Evolutionary conservation across 2,329 filamentous ascomycete genomes (phyloP), one percentile per base, ranked within the genome.

Genomic region (Lachnellula subtilissima): DNA sequence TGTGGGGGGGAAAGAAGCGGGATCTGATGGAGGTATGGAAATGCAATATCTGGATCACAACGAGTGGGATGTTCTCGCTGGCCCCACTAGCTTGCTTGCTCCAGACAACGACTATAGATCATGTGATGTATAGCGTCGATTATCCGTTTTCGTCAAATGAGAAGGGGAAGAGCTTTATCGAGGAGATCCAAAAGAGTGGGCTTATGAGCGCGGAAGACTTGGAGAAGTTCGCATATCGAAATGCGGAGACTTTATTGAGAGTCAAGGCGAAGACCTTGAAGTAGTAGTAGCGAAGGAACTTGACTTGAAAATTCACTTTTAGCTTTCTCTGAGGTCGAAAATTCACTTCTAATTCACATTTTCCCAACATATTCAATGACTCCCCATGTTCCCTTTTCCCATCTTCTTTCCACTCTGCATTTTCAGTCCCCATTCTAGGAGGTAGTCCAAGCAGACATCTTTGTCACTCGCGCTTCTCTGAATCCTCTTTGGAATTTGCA

Each of bases 31-130:
- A 79, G 12, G 78, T 83, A 2, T 85, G 78, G 74, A 73, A 77
- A 48, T 69, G 75, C 56, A 85, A 85, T 55, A 69, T 84, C 11
- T 84, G 78, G 76, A 66, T 85, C 25, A 83, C 81, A 1, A 83
- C 80, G 2, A 78, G 75, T 52, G 81, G 81, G 2, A 75, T 78
- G 54, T 82, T 78, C 66, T 75, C 75, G 28, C 57, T 83, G 17
- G 72, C 70, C 53, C 77, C 75, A 5, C 62, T 84, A 69, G 73
- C 73, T 2, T 75, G 71, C 51, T 63, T 78, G 6, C 55, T 77
- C 48, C 58, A 73, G 54, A 76, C 75, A 6, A 80, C 75, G 2
- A 72, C 69, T 17, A 70, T 75, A n/a, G 78, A 82, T 23, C 72
- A 73, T 14, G 73, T 85, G 1, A 54, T 85, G 64, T 84, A 79